Base-by-base conservation (phyloP, 306 rosid species). In the Vicia faba region DNA sequence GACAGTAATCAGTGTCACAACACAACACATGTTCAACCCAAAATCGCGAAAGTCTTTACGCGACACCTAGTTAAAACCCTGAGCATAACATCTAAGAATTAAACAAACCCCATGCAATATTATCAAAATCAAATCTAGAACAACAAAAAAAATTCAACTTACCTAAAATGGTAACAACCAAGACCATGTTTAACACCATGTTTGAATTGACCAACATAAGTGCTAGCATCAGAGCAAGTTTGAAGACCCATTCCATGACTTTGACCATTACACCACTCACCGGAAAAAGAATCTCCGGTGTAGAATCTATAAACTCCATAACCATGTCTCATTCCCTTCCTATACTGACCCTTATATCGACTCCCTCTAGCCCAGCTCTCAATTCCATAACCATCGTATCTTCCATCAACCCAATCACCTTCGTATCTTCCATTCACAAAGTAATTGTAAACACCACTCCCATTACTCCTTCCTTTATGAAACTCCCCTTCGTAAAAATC, bases 91-190 rank as follows among this genome's bases (percentile, higher is more conserved):
- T 54, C 16, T 55, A 55, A 55, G 11, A 26, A 54, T 26, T 15
- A 23, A 54, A 23, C 59, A 54, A 54, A 16, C 20, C 33, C 1
- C 44, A 39, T 39, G 13, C 43, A 38, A 38, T 1, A 46, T 46
- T 1, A 46, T 46, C 11, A 50, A 50, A 50, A 20, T 10, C 8
- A 20, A 51, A 51, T 11, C 23, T 10, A 51, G 59, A 39, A 58
- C 6, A 31, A 20, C 14, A n/a, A 43, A 18, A 3, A 54, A 2
- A 7, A 38, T 16, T 16, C 7, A 48, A 66, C 23, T 68, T 43
- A 95, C 99, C 99, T 84, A 75, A 95, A 95, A 75, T 88, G 97
- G 91, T 95, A 95, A 69, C 91, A 90, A 0, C 99, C 99, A 28
- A 88, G 85, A 33, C 96, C 99, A 13, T 95, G 99, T 78, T 95